Conservation (phyloP, 768 basidiomycete species). For the Floccularia luteovirens region DNA sequence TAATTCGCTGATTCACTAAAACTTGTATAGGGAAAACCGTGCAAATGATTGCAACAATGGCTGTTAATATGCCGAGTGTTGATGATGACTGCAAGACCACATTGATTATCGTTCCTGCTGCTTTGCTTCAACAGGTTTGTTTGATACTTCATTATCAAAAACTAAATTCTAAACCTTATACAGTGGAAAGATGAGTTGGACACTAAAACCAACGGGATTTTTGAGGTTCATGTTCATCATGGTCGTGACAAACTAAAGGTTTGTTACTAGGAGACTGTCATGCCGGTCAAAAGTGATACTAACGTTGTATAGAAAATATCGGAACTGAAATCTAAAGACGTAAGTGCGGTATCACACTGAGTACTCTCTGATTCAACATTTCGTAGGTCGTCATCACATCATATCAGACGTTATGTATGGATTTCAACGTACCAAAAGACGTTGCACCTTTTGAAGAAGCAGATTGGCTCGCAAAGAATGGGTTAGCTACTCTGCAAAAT, state of each 20-base stretch:
- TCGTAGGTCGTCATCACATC: constrained; percentile 66
- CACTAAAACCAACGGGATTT: constrained; percentile 55
- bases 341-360: constrained; percentile 14
- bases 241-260: constrained; percentile 61
- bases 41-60: constrained; percentile 78
- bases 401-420: constrained; percentile 61
- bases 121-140: constrained; percentile 59
- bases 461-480: constrained; percentile 39
- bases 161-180: not conserved
- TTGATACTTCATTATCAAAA: not conserved
- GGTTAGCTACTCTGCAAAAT: constrained; percentile 24
- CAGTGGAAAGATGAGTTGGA: constrained; percentile 75
- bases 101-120: constrained; percentile 71
- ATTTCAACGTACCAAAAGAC: constrained; percentile 48
- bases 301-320: constrained; percentile 25
- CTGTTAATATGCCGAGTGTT: constrained; percentile 45
- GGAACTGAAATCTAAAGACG: constrained; percentile 46
- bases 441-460: constrained; percentile 37
- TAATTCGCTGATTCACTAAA: constrained; percentile 3
- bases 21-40: constrained; percentile 51
- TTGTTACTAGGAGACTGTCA: not conserved
- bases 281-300: not conserved
- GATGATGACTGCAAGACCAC: constrained; percentile 46
- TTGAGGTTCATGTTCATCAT: constrained; percentile 63
- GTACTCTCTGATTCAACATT: not conserved